These are phyloP conservation scores for Irpex sp. DNA, from an alignment of 1,284 basidiomycete species.

Conservation along the genomic window DNA sequence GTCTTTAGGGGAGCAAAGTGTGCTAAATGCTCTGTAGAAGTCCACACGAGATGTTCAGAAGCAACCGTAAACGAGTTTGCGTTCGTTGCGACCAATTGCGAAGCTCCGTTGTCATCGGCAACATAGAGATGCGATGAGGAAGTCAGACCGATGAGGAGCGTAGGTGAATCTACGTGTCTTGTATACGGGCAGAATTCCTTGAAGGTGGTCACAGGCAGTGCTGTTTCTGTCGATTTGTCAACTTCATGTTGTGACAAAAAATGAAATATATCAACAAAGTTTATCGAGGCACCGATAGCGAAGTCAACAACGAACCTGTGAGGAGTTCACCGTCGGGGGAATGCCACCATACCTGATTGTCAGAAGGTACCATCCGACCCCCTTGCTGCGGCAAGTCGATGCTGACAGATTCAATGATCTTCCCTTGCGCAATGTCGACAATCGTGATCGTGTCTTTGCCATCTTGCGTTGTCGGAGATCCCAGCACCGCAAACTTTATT, in stretches of 20 bases:
- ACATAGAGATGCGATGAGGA: conserved; percentile 62
- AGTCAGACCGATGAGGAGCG: conserved; percentile 65
- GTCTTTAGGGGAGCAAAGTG: conserved; percentile 64
- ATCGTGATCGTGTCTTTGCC: conserved; percentile 19
- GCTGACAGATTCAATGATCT: conserved; percentile 9
- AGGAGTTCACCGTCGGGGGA: conserved; percentile 47
- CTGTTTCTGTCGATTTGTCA: conserved; percentile 19
- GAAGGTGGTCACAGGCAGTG: conserved; percentile 39
- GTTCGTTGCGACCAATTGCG: conserved; percentile 47
- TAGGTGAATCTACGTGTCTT: conserved; percentile 13
- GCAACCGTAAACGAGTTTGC: conserved; percentile 83
- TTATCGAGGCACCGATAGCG: neutral
- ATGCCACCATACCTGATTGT: conserved; percentile 42
- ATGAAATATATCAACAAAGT: neutral
- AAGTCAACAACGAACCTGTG: conserved; percentile 36
- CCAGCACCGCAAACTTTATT: conserved; percentile 17
- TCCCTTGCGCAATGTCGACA: conserved; percentile 8
- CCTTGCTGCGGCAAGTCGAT: conserved; percentile 31
- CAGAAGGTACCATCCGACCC: conserved; percentile 40
- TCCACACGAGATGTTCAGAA: conserved; percentile 83
- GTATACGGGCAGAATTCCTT: conserved; percentile 57
- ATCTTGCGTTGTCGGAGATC: conserved; percentile 8
- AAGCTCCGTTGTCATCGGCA: conserved; percentile 22
- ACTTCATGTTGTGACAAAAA: conserved; percentile 19
- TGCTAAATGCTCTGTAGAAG: conserved; percentile 80